phyloP scores from a whole-genome alignment of 1,284 basidiomycete species.

The Papiliotrema flavescens region DNA sequence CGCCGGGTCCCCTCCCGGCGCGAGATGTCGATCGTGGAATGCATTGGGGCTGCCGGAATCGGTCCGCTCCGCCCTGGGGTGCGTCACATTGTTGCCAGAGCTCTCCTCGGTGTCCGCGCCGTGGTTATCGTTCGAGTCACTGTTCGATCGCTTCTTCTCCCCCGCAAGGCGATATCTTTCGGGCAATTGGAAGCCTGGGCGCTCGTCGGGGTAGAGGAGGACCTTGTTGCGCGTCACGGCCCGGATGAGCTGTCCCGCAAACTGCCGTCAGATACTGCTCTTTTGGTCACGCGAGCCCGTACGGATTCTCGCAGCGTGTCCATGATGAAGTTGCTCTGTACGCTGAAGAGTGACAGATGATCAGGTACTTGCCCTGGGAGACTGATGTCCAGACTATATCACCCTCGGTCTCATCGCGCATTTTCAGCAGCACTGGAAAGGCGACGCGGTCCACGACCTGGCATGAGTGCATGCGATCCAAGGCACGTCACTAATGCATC shows the following conservation, averaged over 20 bases:
- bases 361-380: no score
- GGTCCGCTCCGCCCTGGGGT: background rate
- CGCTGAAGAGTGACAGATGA: no score
- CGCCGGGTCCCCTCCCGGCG: background rate
- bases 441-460: no score
- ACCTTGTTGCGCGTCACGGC: slow-evolving; percentile 2
- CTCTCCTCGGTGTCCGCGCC: background rate
- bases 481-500: no score
- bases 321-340: background rate
- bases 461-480: no score
- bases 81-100: background rate
- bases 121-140: background rate
- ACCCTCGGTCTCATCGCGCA: no score
- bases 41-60: background rate
- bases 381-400: no score
- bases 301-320: slow-evolving; percentile 1
- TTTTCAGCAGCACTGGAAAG: no score
- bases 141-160: background rate
- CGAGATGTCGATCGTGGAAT: slow-evolving; percentile 1
- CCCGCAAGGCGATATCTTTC: slow-evolving; percentile 4
- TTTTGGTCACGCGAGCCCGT: no score
- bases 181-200: slow-evolving; percentile 12
- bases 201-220: slow-evolving; percentile 27
- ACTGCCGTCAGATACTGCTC: background rate
- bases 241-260: background rate